phyloP scores from a whole-genome alignment of 495 filamentous ascomycete genomes.

The Lasiosphaeriaceae sp. region DNA sequence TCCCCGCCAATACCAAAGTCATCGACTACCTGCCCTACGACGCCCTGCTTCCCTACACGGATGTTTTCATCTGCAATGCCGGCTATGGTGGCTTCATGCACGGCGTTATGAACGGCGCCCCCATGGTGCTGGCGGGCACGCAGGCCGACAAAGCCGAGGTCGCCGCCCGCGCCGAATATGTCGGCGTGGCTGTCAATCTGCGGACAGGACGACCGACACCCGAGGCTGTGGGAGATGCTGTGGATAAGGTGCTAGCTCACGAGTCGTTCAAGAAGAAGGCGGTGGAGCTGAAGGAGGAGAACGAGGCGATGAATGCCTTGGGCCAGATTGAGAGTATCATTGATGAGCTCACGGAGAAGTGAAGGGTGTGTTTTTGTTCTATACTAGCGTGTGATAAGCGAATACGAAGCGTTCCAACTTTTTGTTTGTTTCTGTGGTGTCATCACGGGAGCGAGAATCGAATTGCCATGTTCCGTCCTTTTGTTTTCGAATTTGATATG shows the following conservation, averaged over 20 bases:
- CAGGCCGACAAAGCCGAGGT: slow-evolving; percentile 38
- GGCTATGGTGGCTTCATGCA: slow-evolving; percentile 40
- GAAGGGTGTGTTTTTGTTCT: no score
- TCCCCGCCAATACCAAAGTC: slow-evolving; percentile 28
- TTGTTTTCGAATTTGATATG: no score
- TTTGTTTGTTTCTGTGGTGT: no score
- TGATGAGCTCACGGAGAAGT: slow-evolving; percentile 6
- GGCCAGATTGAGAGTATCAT: slow-evolving; percentile 9
- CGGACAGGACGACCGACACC: slow-evolving; percentile 14
- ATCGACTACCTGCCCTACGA: slow-evolving; percentile 37
- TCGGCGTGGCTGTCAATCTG: slow-evolving; percentile 34
- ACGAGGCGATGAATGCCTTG: slow-evolving; percentile 12
- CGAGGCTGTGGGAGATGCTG: slow-evolving; percentile 21
- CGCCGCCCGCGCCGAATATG: slow-evolving; percentile 26
- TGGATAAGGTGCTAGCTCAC: slow-evolving; percentile 25
- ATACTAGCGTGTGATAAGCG: no score
- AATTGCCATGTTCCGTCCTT: no score
- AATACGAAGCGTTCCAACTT: no score
- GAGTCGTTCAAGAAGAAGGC: slow-evolving; percentile 9
- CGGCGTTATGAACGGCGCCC: slow-evolving; percentile 34
- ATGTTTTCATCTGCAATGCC: slow-evolving; percentile 37
- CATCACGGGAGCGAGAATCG: no score
- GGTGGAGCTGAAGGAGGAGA: slow-evolving; percentile 22
- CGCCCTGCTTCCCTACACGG: slow-evolving; percentile 27
- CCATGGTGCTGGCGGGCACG: slow-evolving; percentile 37